Evolutionary conservation across 176 grass and related monocot genomes (phyloP).

Genomic region (Triticum turgidum): DNA sequence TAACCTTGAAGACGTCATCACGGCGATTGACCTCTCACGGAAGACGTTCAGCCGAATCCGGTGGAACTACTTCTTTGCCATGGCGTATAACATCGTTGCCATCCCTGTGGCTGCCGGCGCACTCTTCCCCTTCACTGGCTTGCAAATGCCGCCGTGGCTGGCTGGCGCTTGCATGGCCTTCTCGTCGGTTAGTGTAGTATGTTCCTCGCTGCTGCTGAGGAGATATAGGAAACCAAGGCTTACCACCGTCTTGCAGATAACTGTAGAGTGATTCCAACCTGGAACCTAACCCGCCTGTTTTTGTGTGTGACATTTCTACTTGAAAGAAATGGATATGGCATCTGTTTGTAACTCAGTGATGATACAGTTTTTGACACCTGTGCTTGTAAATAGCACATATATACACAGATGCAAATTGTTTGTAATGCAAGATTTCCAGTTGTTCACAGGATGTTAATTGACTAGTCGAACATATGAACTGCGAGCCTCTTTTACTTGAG

Average conservation of each 20-base stretch:
- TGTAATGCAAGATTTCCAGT: neutral
- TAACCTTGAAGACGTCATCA: slow-evolving; percentile 92
- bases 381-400: slow-evolving; percentile 35
- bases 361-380: slow-evolving; percentile 16
- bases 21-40: slow-evolving; percentile 87
- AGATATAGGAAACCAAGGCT: slow-evolving; percentile 91
- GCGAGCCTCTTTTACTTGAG: neutral
- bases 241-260: slow-evolving; percentile 91
- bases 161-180: slow-evolving; percentile 91
- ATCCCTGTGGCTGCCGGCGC: slow-evolving; percentile 66
- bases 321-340: slow-evolving; percentile 6
- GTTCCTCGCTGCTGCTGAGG: slow-evolving; percentile 85
- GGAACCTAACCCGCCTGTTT: neutral
- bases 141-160: slow-evolving; percentile 81
- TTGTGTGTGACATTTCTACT: neutral
- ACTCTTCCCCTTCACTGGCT: slow-evolving; percentile 59
- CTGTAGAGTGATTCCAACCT: slow-evolving; percentile 50
- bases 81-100: slow-evolving; percentile 64
- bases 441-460: neutral
- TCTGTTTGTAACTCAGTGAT: neutral
- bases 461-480: neutral
- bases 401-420: neutral
- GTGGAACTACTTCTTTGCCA: slow-evolving; percentile 87
- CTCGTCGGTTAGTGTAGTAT: slow-evolving; percentile 87
- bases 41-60: slow-evolving; percentile 76